Evolutionary conservation across 2,329 filamentous ascomycete genomes (phyloP).

Genomic region (Hypoxylon rubiginosum): DNA sequence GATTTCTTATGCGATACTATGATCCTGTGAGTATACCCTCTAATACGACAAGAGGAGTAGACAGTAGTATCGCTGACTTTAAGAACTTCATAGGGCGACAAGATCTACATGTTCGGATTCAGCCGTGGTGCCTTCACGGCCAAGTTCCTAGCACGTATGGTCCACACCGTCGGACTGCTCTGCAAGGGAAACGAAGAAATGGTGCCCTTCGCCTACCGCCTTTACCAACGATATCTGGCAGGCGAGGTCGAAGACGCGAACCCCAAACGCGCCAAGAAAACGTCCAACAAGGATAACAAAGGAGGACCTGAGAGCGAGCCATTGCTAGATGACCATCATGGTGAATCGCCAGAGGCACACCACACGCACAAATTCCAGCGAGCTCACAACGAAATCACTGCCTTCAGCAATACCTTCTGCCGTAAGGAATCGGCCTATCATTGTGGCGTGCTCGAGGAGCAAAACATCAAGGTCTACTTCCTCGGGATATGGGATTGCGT

Average conservation of each 20-base stretch:
- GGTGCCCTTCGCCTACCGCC: conserved; percentile 63
- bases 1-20: conserved; percentile 68
- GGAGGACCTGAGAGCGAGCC: conserved; percentile 8
- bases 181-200: conserved; percentile 67
- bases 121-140: conserved; percentile 66
- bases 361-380: conserved; percentile 52
- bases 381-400: conserved; percentile 56
- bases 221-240: conserved; percentile 59
- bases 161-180: conserved; percentile 63
- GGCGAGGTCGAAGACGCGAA: conserved; percentile 54
- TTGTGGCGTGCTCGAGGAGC: conserved; percentile 22
- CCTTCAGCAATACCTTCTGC: conserved; percentile 64
- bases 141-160: conserved; percentile 66
- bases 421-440: conserved; percentile 51
- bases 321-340: conserved; percentile 5
- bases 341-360: conserved; percentile 33
- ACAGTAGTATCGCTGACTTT: conserved; percentile 9
- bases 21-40: conserved; percentile 50
- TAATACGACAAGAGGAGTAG: not conserved
- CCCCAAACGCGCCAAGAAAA: conserved; percentile 32
- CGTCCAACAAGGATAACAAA: conserved; percentile 7
- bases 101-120: conserved; percentile 69
- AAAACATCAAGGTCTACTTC: conserved; percentile 62
- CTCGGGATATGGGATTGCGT: conserved; percentile 70
- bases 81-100: conserved; percentile 55